Conservation (phyloP, 805 yeast genomes). For the Metschnikowia gruessii region DNA sequence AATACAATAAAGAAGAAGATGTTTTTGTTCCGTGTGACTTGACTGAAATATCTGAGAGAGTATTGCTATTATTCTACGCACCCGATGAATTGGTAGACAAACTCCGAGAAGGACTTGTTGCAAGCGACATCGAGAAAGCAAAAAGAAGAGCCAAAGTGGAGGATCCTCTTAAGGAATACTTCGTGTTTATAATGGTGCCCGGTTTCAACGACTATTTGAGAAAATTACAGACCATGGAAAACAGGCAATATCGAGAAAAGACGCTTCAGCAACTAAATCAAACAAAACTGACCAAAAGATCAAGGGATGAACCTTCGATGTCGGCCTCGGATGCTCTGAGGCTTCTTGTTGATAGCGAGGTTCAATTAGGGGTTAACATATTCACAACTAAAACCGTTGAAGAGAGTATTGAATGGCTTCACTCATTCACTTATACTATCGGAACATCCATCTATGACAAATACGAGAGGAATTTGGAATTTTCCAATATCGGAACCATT, state of each 20-base stretch:
- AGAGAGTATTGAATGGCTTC: conserved; percentile 53
- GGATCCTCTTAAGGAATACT: conserved; percentile 24
- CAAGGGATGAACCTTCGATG: conserved; percentile 8
- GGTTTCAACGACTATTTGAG: conserved; percentile 48
- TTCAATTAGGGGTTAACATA: conserved; percentile 46
- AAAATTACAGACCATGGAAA: conserved; percentile 43
- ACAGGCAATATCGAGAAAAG: conserved; percentile 40
- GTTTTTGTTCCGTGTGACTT: conserved; percentile 52
- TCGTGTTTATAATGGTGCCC: conserved; percentile 44
- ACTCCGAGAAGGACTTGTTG: conserved; percentile 13
- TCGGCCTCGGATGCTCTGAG: conserved; percentile 37
- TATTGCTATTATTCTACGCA: conserved; percentile 43
- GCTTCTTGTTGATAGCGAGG: conserved; percentile 44
- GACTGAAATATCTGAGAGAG: conserved; percentile 42
- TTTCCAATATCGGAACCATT: conserved; percentile 53
- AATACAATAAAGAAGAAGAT: conserved; percentile 48
- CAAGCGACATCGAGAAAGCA: conserved; percentile 11
- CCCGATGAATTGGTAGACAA: conserved; percentile 43
- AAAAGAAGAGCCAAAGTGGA: conserved; percentile 10
- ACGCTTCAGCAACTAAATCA: conserved; percentile 16
- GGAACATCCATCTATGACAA: conserved; percentile 50
- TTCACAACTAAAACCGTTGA: conserved; percentile 46
- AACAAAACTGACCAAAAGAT: background rate
- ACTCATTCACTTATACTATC: conserved; percentile 55
- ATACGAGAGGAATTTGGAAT: conserved; percentile 49